Percentiles rank a stretch among this genome's conserved stretches.
These are phyloP conservation scores for Xerocomus subilludens DNA, from an alignment of 1,284 basidiomycete genomes.

Conservation along the genomic window DNA sequence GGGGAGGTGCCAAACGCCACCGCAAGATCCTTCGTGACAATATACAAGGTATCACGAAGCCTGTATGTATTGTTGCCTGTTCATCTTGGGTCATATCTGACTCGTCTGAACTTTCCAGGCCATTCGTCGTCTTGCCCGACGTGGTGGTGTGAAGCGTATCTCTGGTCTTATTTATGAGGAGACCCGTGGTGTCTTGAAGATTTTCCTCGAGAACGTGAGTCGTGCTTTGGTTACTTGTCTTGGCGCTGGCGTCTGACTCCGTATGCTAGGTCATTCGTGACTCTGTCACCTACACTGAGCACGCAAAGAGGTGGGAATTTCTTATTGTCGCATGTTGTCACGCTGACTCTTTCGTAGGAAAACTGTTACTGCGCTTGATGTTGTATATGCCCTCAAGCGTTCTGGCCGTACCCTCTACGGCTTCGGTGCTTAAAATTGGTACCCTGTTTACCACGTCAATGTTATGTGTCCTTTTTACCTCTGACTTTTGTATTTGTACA, in stretches of 20 bases:
- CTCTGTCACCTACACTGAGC: constrained; percentile 91
- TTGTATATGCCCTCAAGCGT: constrained; percentile 87
- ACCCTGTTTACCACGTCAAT: background rate
- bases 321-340: background rate
- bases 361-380: constrained; percentile 85
- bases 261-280: constrained; percentile 85
- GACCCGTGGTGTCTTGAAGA: constrained; percentile 88
- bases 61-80: constrained; percentile 75
- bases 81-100: constrained; percentile 59
- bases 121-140: constrained; percentile 87
- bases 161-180: constrained; percentile 86
- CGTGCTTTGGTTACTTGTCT: background rate
- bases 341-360: constrained; percentile 60
- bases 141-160: constrained; percentile 89
- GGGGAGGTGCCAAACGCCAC: constrained; percentile 80
- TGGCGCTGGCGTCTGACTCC: constrained; percentile 55
- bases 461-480: constrained; percentile 15
- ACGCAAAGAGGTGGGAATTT: constrained; percentile 76
- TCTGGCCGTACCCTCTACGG: constrained; percentile 85
- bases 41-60: constrained; percentile 75
- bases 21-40: constrained; percentile 80
- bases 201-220: constrained; percentile 74
- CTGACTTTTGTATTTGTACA: constrained; percentile 38
- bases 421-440: constrained; percentile 70
- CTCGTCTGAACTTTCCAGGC: constrained; percentile 57